phyloP scores from a whole-genome alignment of 2,329 filamentous ascomycete species.

The Cyclaneusma minus region DNA sequence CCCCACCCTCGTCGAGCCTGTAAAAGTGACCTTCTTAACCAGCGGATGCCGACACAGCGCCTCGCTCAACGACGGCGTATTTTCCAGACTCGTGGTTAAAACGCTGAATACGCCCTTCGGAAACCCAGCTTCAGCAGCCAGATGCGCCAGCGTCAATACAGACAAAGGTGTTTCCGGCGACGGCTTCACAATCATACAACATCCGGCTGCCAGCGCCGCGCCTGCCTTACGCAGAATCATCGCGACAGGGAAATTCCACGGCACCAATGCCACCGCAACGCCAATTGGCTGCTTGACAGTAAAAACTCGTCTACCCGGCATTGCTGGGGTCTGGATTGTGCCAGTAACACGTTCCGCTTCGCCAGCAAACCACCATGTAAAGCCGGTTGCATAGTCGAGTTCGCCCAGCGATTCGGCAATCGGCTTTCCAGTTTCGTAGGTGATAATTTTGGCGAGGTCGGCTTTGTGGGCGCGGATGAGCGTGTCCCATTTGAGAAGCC shows the following conservation, averaged over 20 bases:
- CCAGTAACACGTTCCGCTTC: constrained; percentile 49
- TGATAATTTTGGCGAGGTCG: constrained; percentile 46
- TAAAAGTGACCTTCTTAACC: constrained; percentile 47
- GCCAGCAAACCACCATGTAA: constrained; percentile 39
- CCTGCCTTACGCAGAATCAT: constrained; percentile 53
- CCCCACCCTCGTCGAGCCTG: constrained; percentile 42
- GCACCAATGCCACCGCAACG: constrained; percentile 51
- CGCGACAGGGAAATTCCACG: constrained; percentile 59
- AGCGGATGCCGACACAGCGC: constrained; percentile 39
- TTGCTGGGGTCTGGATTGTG: constrained; percentile 38
- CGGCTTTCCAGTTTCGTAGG: constrained; percentile 41
- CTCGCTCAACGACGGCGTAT: constrained; percentile 36
- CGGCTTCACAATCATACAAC: constrained; percentile 60
- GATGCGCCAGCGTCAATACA: constrained; percentile 33
- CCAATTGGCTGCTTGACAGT: constrained; percentile 64
- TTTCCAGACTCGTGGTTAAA: constrained; percentile 40
- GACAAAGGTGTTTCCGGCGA: constrained; percentile 51
- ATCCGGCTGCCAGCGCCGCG: constrained; percentile 55
- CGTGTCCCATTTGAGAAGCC: constrained; percentile 48
- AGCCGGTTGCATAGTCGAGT: constrained; percentile 34
- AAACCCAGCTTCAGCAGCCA: constrained; percentile 39
- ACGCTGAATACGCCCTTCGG: constrained; percentile 45
- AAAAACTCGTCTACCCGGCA: constrained; percentile 48
- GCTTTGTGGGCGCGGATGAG: constrained; percentile 46
- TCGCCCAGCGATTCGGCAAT: constrained; percentile 33